Percentiles rank a stretch among this genome's conserved stretches.
phyloP scores from a whole-genome alignment of 805 yeast genomes.

The Nakazawaea holstii region DNA sequence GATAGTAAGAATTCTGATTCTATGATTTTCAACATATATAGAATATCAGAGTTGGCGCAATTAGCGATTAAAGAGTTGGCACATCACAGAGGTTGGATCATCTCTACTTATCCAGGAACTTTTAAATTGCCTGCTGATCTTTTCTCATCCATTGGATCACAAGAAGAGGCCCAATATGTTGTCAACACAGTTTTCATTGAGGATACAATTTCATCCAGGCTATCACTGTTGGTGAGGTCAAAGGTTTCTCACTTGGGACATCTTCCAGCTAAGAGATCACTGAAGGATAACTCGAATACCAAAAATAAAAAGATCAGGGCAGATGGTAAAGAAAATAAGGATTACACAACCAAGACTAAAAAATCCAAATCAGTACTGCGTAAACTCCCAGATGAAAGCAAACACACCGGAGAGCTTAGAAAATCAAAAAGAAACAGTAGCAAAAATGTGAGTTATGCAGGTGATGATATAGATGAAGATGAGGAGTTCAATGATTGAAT shows the following conservation, averaged over 20 bases:
- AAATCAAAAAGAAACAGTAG: slow-evolving; percentile 9
- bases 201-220: slow-evolving; percentile 34
- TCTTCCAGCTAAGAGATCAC: not conserved
- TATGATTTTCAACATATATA: slow-evolving; percentile 40
- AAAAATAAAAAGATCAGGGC: not conserved
- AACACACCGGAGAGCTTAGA: slow-evolving; percentile 1
- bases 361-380: slow-evolving; percentile 11
- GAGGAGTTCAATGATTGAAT: not conserved
- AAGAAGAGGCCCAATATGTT: slow-evolving; percentile 51
- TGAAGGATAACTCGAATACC: not conserved
- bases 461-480: slow-evolving; percentile 13
- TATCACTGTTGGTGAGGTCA: slow-evolving; percentile 27
- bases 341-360: not conserved
- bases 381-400: slow-evolving; percentile 1
- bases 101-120: slow-evolving; percentile 80
- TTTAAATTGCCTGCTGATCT: slow-evolving; percentile 65
- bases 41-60: slow-evolving; percentile 71
- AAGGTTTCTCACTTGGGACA: slow-evolving; percentile 9
- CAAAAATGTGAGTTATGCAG: slow-evolving; percentile 31
- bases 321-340: slow-evolving; percentile 14
- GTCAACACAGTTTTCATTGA: slow-evolving; percentile 53
- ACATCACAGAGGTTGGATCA: slow-evolving; percentile 54
- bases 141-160: slow-evolving; percentile 54
- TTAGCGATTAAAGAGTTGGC: slow-evolving; percentile 54
- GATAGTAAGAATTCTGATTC: slow-evolving; percentile 7